phyloP scores from a whole-genome alignment of 257 asterid species.

The Anisodus acutangulus region DNA sequence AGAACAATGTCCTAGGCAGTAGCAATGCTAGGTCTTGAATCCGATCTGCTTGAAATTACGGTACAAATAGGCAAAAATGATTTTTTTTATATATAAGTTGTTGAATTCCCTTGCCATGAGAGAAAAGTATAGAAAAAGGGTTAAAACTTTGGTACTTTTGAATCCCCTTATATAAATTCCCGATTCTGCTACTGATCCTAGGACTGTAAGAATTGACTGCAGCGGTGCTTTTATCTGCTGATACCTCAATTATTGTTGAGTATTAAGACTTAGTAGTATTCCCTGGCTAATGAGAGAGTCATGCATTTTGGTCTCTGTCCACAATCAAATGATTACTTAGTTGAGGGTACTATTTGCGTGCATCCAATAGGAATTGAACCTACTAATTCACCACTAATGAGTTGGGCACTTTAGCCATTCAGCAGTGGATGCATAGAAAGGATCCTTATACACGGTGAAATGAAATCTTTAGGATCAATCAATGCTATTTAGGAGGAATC shows the following conservation, averaged over 20 bases:
- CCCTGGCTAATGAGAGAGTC: background rate
- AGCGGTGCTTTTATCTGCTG: background rate
- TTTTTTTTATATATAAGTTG: background rate
- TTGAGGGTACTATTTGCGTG: conserved; percentile 10
- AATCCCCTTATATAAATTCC: background rate
- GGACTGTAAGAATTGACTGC: background rate
- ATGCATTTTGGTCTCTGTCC: background rate
- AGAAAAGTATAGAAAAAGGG: background rate
- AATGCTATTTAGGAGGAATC: background rate
- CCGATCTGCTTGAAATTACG: background rate
- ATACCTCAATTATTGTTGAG: background rate
- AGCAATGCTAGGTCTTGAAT: background rate
- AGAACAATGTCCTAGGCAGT: background rate
- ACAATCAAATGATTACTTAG: background rate
- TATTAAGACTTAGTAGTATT: background rate
- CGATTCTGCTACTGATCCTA: background rate
- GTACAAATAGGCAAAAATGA: background rate
- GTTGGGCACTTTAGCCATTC: conserved; percentile 27
- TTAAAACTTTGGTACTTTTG: background rate
- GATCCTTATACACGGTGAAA: background rate
- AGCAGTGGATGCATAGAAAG: background rate
- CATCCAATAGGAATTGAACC: conserved; percentile 24
- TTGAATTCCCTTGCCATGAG: background rate
- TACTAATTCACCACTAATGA: background rate
- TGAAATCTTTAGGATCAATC: background rate